Evolutionary conservation across 108 stramenopile genomes (phyloP), one percentile per base, ranked within the genome.

Genomic region (Nitzschia inconspicua): DNA sequence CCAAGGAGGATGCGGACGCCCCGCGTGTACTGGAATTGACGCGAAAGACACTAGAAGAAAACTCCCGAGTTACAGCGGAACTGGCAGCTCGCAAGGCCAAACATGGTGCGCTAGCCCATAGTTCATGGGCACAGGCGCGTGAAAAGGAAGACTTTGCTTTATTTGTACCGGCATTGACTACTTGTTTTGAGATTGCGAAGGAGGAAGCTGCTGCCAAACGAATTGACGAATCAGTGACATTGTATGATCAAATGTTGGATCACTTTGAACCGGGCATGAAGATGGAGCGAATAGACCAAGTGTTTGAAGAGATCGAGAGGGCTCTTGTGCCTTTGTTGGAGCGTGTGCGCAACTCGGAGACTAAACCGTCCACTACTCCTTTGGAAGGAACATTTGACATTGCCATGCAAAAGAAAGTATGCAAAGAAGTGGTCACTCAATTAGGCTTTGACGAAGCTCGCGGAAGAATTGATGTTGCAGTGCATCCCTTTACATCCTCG

Each of bases 401-500:
- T 53, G 78, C 66, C 40, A 58, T 52, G 7, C 80, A 84, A 49
- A 70, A 85, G 46, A 53, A 65, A 11, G 55, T 81, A 5, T 73
- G 70, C 55, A 56, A 64, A 2, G 66, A 61, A 14, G 75, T 95
- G 26, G 79, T 85, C 10, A 79, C 54, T 7, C 49, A 41, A 1
- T 41, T 95, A 8, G 91, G 91, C 32, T 93, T 79, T 49, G 77
- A 89, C 46, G 63, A 71, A 22, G 41, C 16, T 13, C 63, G 65
- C 14, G 90, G 89, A 23, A 52, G 94, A 29, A 62, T 89, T 11
- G 94, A 95, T 58, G 85, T 83, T 10, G 65, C 66, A n/a, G 85
- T 87, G 40, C 94, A 95, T 72, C 94, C 94, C 3, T 95, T 95
- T 40, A 88, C 91, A 35, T 83, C 74, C 48, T 79, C 82, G 4